Percentiles rank a stretch among this genome's conserved stretches.
phyloP scores from a whole-genome alignment of 2,329 filamentous ascomycete species.

The Xylariales sp. region DNA sequence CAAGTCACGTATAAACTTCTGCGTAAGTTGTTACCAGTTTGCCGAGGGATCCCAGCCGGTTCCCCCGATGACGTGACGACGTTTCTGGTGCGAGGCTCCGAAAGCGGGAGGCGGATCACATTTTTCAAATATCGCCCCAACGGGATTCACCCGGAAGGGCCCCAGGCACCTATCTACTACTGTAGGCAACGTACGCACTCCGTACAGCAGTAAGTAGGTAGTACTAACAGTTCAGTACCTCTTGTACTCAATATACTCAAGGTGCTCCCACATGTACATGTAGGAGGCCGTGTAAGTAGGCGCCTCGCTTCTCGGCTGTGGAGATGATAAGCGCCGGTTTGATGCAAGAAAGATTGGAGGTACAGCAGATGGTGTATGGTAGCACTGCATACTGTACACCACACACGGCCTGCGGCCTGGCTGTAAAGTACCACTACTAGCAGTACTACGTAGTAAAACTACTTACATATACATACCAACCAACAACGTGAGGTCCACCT shows the following conservation, averaged over 20 bases:
- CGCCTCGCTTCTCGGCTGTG: constrained; percentile 14
- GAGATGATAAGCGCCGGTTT: constrained; percentile 19
- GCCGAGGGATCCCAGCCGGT: constrained; percentile 14
- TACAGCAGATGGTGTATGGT: background rate
- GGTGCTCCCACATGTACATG: too few relatives aligned
- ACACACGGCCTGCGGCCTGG: too few relatives aligned
- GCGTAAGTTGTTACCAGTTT: constrained; percentile 2
- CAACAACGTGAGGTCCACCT: too few relatives aligned
- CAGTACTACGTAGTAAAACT: too few relatives aligned
- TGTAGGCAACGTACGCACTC: too few relatives aligned
- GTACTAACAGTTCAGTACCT: background rate
- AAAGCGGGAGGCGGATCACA: constrained; percentile 44
- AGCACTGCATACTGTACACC: background rate
- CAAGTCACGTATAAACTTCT: background rate
- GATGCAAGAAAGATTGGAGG: constrained; percentile 10
- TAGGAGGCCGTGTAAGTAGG: background rate
- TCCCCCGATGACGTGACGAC: constrained; percentile 41
- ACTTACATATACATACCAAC: too few relatives aligned
- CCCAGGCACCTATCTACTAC: too few relatives aligned
- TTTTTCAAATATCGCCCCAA: constrained; percentile 13
- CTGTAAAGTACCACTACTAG: too few relatives aligned
- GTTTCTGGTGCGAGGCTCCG: constrained; percentile 48
- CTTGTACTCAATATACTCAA: background rate
- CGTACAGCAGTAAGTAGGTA: too few relatives aligned
- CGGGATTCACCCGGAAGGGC: background rate